Conservation (phyloP, 345 rosid species). For the Mangifera indica region DNA sequence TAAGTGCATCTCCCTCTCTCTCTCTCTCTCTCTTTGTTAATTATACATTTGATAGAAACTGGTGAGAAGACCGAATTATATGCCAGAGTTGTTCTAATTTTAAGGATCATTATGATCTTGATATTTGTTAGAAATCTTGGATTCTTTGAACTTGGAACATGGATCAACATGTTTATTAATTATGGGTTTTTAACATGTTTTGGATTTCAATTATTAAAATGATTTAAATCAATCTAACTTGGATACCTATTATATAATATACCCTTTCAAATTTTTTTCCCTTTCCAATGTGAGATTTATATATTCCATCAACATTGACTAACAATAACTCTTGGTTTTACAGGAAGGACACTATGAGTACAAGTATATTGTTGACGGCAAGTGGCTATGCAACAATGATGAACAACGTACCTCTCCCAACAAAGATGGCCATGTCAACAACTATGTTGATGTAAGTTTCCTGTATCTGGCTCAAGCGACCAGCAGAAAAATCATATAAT, state of each 20-base stretch:
- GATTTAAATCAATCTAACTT: too few relatives aligned
- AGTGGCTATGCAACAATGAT: constrained; percentile 59
- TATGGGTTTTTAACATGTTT: too few relatives aligned
- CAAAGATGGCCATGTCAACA: constrained; percentile 84
- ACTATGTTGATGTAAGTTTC: constrained; percentile 58
- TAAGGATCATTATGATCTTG: neutral
- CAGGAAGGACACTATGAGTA: constrained; percentile 96
- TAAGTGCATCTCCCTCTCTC: constrained; percentile 31
- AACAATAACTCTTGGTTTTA: constrained; percentile 16
- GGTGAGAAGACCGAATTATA: neutral
- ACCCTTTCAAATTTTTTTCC: too few relatives aligned
- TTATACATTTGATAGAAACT: neutral
- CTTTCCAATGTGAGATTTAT: too few relatives aligned
- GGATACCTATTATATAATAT: too few relatives aligned
- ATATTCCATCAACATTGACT: too few relatives aligned
- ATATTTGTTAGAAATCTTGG: too few relatives aligned
- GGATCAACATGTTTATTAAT: too few relatives aligned
- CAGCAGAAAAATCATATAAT: neutral
- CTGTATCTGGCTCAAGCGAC: neutral
- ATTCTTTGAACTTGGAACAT: too few relatives aligned
- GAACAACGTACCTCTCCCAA: constrained; percentile 63
- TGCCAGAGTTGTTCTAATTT: neutral
- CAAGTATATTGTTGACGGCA: constrained; percentile 84
- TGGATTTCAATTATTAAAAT: too few relatives aligned
- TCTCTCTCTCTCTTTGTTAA: neutral